Evolutionary conservation across 208 protist genomes (phyloP).

Genomic region (Leishmania guyanensis): DNA sequence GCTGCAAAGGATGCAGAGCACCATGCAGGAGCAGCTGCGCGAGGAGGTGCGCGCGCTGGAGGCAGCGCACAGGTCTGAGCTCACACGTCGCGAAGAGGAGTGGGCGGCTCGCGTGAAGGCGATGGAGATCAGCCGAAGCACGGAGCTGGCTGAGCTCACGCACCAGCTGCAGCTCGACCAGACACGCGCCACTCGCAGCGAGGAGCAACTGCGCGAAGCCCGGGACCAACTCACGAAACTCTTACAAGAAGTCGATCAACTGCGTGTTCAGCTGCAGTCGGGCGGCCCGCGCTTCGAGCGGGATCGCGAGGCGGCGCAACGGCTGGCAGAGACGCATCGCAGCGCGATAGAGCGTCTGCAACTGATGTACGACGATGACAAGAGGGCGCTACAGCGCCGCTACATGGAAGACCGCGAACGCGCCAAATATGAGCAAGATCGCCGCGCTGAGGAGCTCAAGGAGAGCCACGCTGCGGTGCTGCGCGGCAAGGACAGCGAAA

Average conservation of each 20-base stretch:
- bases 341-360: constrained; percentile 59
- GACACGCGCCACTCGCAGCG: constrained; percentile 41
- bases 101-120: constrained; percentile 43
- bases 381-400: constrained; percentile 48
- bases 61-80: constrained; percentile 33
- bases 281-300: constrained; percentile 21
- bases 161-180: constrained; percentile 63
- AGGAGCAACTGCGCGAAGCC: constrained; percentile 70
- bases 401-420: constrained; percentile 66
- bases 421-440: constrained; percentile 45
- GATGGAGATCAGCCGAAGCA: constrained; percentile 47
- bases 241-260: constrained; percentile 51
- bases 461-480: constrained; percentile 47
- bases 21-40: constrained; percentile 39
- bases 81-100: constrained; percentile 43
- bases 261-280: constrained; percentile 36
- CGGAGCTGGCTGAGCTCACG: constrained; percentile 52
- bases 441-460: constrained; percentile 49
- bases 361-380: constrained; percentile 80
- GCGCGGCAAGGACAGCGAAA: constrained; percentile 41
- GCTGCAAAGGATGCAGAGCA: constrained; percentile 35
- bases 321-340: constrained; percentile 52
- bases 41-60: constrained; percentile 42
- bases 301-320: constrained; percentile 37
- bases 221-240: constrained; percentile 55